These are phyloP conservation scores for Macaranga tanarius DNA, from an alignment of 441 rosid genomes.

Conservation along the genomic window DNA sequence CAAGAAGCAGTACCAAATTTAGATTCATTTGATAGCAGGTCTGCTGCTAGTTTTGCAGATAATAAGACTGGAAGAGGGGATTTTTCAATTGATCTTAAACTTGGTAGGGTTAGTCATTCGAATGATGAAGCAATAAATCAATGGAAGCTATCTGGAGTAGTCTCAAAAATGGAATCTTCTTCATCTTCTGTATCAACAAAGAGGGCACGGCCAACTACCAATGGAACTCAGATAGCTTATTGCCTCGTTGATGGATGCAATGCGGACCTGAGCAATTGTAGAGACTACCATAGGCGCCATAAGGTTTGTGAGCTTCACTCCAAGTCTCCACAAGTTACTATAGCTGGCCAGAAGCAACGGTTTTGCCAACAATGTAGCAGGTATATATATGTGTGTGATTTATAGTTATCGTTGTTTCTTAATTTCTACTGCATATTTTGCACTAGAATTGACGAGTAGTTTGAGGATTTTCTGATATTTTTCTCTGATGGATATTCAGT, in stretches of 20 bases:
- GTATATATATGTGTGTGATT: constrained; percentile 29
- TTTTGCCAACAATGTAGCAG: constrained; percentile 98
- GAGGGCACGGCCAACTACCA: constrained; percentile 51
- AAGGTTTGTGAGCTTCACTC: constrained; percentile 89
- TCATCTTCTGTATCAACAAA: constrained; percentile 46
- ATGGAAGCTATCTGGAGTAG: constrained; percentile 41
- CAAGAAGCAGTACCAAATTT: constrained; percentile 41
- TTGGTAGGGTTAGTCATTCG: constrained; percentile 54
- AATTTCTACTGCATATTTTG: neutral
- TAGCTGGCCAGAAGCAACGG: constrained; percentile 66
- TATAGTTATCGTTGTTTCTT: neutral
- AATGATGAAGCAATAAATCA: constrained; percentile 36
- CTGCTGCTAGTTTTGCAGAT: constrained; percentile 42
- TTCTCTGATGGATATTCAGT: neutral
- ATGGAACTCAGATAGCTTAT: constrained; percentile 44
- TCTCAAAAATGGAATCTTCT: constrained; percentile 38
- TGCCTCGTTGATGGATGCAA: constrained; percentile 82
- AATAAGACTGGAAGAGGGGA: constrained; percentile 32
- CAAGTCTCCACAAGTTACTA: constrained; percentile 66
- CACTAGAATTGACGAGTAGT: neutral
- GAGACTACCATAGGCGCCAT: constrained; percentile 86
- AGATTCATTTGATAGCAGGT: constrained; percentile 36
- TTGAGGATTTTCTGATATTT: neutral
- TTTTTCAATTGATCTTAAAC: constrained; percentile 77
- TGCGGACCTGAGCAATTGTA: constrained; percentile 64